These are phyloP conservation scores for Chrysoporthe deuterocubensis DNA, from an alignment of 2,329 filamentous ascomycete genomes.

Conservation along the genomic window DNA sequence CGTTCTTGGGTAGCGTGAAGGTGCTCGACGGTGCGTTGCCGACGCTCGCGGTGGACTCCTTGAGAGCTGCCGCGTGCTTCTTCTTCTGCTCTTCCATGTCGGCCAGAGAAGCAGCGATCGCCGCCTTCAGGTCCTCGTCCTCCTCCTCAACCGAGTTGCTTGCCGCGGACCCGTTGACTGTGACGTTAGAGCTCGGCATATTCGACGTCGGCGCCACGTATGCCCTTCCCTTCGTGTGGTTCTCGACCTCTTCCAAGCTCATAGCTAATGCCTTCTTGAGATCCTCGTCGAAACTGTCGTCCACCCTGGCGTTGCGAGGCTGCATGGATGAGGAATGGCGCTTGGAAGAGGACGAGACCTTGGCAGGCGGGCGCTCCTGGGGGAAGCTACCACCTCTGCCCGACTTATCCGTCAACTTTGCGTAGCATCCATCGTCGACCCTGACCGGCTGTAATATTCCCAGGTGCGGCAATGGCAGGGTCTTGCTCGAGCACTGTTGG, in stretches of 20 bases:
- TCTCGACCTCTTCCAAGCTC: slow-evolving; percentile 92
- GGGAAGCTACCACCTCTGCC: slow-evolving; percentile 40
- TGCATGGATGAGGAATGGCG: slow-evolving; percentile 76
- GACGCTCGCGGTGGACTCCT: slow-evolving; percentile 64
- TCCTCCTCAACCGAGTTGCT: slow-evolving; percentile 69
- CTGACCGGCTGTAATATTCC: slow-evolving; percentile 90
- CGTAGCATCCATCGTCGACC: slow-evolving; percentile 94
- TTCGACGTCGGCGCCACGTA: slow-evolving; percentile 66
- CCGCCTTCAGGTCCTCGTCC: slow-evolving; percentile 89
- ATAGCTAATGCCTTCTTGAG: slow-evolving; percentile 92
- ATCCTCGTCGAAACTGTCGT: slow-evolving; percentile 93
- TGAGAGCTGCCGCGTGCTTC: slow-evolving; percentile 80
- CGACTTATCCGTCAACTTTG: slow-evolving; percentile 82
- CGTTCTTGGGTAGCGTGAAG: slow-evolving; percentile 75
- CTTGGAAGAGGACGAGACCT: slow-evolving; percentile 56
- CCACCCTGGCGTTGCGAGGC: slow-evolving; percentile 83
- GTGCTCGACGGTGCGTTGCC: slow-evolving; percentile 53
- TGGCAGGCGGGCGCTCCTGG: slow-evolving; percentile 51
- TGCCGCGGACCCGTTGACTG: slow-evolving; percentile 42
- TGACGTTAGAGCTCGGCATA: slow-evolving; percentile 37
- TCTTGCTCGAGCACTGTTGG: slow-evolving; percentile 90
- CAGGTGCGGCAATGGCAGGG: slow-evolving; percentile 84
- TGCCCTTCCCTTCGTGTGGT: slow-evolving; percentile 62
- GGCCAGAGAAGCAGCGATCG: slow-evolving; percentile 89
- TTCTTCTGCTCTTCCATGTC: slow-evolving; percentile 99